A percentile compares a stretch with the other conserved stretches of the same genome.
Conservation (phyloP, 2,329 filamentous ascomycete species). For the Neoascochyta sp. region DNA sequence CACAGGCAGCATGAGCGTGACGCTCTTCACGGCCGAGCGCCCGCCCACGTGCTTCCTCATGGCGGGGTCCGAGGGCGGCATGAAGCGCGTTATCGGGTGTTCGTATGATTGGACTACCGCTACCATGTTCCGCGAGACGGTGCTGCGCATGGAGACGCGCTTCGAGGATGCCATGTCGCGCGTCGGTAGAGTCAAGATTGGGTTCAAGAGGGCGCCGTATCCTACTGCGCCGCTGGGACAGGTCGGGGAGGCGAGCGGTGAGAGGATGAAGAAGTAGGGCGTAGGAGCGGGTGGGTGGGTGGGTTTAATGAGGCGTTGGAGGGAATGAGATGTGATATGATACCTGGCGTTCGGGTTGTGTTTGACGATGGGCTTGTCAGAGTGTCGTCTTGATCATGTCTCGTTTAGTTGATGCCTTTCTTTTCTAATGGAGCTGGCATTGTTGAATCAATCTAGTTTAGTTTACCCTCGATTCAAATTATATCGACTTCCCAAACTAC, state of each 20-base stretch:
- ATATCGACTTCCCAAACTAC: too few relatives aligned
- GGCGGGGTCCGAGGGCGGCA: conserved; percentile 46
- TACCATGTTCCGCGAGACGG: conserved; percentile 45
- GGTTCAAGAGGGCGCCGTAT: conserved; percentile 28
- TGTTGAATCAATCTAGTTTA: too few relatives aligned
- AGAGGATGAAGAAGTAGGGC: conserved; percentile 9
- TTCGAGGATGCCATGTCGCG: conserved; percentile 38
- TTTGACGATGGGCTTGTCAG: too few relatives aligned
- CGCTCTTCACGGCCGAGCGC: conserved; percentile 38
- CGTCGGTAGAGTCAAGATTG: conserved; percentile 32
- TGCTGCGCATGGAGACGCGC: conserved; percentile 42
- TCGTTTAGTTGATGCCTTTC: too few relatives aligned
- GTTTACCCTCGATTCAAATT: too few relatives aligned
- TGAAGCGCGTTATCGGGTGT: conserved; percentile 46
- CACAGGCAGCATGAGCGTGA: conserved; percentile 46
- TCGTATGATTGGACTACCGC: conserved; percentile 45
- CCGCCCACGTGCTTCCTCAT: conserved; percentile 45
- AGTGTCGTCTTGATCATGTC: too few relatives aligned
- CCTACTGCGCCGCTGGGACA: conserved; percentile 28
- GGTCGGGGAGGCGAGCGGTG: conserved; percentile 21
- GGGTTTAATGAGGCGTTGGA: too few relatives aligned
- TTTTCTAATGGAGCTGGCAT: too few relatives aligned
- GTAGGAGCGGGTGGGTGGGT: too few relatives aligned
- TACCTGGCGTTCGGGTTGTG: too few relatives aligned
- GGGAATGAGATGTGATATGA: too few relatives aligned